These are phyloP conservation scores for Fomitopsis betulina DNA, from an alignment of 1,284 basidiomycete species.

Conservation along the genomic window DNA sequence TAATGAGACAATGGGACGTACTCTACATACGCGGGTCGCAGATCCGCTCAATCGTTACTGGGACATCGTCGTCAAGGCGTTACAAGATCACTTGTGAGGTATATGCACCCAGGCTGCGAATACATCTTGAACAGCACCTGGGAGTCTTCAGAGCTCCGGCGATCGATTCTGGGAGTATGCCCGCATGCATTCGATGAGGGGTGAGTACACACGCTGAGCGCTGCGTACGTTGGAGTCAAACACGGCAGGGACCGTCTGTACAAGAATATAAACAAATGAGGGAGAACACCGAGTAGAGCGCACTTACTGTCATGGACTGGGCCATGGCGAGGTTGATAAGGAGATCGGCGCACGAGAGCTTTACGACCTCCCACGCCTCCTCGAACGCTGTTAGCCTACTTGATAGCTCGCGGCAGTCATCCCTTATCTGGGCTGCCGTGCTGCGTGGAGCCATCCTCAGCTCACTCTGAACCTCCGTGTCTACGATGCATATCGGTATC, in stretches of 20 bases:
- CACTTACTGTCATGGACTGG: constrained; percentile 17
- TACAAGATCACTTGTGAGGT: neutral
- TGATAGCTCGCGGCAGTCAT: constrained; percentile 20
- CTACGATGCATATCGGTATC: neutral
- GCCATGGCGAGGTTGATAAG: constrained; percentile 24
- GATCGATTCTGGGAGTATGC: constrained; percentile 24
- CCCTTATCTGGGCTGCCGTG: constrained; percentile 13
- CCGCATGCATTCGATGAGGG: constrained; percentile 25
- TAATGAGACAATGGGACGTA: neutral
- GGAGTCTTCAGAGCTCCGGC: constrained; percentile 11
- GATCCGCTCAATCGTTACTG: neutral
- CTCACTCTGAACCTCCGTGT: neutral
- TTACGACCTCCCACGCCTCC: constrained; percentile 27
- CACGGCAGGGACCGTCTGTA: constrained; percentile 16
- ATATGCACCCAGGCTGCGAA: neutral
- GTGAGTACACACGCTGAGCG: constrained; percentile 17
- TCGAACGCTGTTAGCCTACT: constrained; percentile 25
- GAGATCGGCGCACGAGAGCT: constrained; percentile 21
- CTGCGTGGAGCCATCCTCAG: neutral
- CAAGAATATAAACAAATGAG: neutral
- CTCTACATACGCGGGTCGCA: neutral
- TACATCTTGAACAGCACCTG: neutral
- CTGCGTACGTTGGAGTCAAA: constrained; percentile 6
- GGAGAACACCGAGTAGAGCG: neutral
- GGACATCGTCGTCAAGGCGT: neutral